Evolutionary conservation across 441 rosid species (phyloP).

Genomic region (Dalechampia spathulata): DNA sequence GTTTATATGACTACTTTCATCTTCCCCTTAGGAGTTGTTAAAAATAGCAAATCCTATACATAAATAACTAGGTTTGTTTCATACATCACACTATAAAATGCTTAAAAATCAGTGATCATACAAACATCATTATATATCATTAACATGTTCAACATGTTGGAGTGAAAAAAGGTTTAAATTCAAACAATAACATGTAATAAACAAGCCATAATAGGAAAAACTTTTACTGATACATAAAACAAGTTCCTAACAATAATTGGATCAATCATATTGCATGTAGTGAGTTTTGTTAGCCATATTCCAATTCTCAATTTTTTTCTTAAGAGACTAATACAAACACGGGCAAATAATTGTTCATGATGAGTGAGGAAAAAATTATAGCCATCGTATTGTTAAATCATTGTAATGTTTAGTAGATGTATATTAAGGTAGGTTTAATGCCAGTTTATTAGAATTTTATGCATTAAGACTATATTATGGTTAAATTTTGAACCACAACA

Average conservation of each 20-base stretch:
- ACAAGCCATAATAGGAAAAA: background rate
- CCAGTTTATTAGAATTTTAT: too few relatives aligned
- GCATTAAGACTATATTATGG: too few relatives aligned
- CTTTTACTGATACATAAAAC: background rate
- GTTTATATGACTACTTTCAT: constrained; percentile 91
- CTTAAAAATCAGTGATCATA: background rate
- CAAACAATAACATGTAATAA: background rate
- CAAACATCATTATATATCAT: constrained; percentile 4
- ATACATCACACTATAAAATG: background rate
- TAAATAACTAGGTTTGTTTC: constrained; percentile 6
- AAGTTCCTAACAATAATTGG: background rate
- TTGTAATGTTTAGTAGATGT: too few relatives aligned
- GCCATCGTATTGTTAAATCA: too few relatives aligned
- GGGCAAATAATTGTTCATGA: too few relatives aligned
- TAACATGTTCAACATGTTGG: constrained; percentile 77
- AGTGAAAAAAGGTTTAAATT: constrained; percentile 32
- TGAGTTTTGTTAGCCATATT: too few relatives aligned
- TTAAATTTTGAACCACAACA: too few relatives aligned
- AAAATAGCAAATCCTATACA: constrained; percentile 68
- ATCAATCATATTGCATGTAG: too few relatives aligned
- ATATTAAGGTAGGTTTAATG: too few relatives aligned
- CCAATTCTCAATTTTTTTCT: too few relatives aligned
- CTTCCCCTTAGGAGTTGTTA: constrained; percentile 86
- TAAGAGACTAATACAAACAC: too few relatives aligned
- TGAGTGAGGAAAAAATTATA: too few relatives aligned